Evolutionary conservation across 805 yeast species (phyloP), one percentile per base, ranked within the genome.

Genomic region (Monosporozyma unispora): DNA sequence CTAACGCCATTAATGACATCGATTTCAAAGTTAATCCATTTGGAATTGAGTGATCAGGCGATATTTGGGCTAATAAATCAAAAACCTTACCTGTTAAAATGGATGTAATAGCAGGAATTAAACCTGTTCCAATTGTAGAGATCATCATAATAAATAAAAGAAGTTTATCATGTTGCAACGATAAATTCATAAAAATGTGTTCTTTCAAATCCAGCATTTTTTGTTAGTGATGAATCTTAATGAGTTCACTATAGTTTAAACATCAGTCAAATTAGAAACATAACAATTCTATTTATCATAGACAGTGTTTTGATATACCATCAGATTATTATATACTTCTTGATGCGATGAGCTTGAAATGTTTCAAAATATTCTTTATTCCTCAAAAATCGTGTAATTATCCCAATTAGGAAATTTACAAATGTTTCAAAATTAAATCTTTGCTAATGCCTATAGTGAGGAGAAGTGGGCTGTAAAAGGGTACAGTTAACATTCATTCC

Each of bases 71-170:
- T 3, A 81, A 59, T 1, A 69, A 63, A 27, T 70, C 65, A 56
- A 90, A 86, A 0, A 84, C 72, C 48, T 75, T 66, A 3, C 95
- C 93, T 52, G 83, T 77, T 12, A 89, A 57, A 3, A 86, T 71
- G 0, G 95, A 77, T 18, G 79, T 75, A 2, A 76, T 71, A 0
- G 87, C 81, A 0, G 87, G 78, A 0, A 77, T 76, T 2, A 77
- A 59, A 0, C 89, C 79, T n/a, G 80, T 70, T 0, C 74, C 54
- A 9, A 71, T 54, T 16, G 84, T 75, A n/a, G 75, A 55, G 0
- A 70, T 2, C 0, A 60, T 19, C 1, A 72, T 74, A 8, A 66
- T n/a, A 3, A 50, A 1, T 7, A 69, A 29, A 0, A 68, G 23
- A 2, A 52, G 39, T 4, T 51, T 46, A 50, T 71, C 73, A 12